Base-by-base conservation (phyloP, 345 rosid species). In the Bretschneidera sinensis region DNA sequence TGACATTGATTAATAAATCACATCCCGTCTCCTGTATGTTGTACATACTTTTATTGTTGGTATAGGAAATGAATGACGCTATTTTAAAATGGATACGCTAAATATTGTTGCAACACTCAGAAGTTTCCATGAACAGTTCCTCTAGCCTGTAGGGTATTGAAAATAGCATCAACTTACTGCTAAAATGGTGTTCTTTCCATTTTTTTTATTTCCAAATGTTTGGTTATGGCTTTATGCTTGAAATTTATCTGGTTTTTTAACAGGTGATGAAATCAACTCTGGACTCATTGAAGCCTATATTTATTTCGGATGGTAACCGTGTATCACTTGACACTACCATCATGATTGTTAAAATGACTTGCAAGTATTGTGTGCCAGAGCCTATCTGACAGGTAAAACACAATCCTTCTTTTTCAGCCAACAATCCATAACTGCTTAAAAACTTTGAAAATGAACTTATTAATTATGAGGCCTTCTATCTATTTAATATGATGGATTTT, bases 361-460 rank as follows among this genome's bases (percentile, higher is more conserved):
- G 98, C 80, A 87, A 79, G 62, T 81, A 73, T 65, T 91, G 91
- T 64, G 79, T 85, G 53, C 98, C 97, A 4, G 97, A 92, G 78
- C 96, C 98, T 62, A 71, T 85, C 34, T 81, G 97, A 57, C 98
- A 89, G 94, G 97, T 89, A 69, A 65, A 4, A 25, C 16, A 39
- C 45, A 14, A 9, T 23, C 45, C 35, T 28, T 54, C 56, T 62
- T 21, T 14, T 5, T 25, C 5, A 8, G 4, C 35, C 19, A 14
- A 20, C 31, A 19, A 2, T 28, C 33, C 8, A 3, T n/a, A 28
- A 28, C 33, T 28, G 33, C 8, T 28, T 8, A 3, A 28, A 28
- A 28, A 28, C 33, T n/a, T 8, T 28, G 33, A 28, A 28, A 28
- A 28, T 28, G 5, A 2, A 2, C 33, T 28, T 28, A 28, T 8